Evolutionary conservation across 768 basidiomycete species (phyloP).

Genomic region (Hypholoma sublateritium): DNA sequence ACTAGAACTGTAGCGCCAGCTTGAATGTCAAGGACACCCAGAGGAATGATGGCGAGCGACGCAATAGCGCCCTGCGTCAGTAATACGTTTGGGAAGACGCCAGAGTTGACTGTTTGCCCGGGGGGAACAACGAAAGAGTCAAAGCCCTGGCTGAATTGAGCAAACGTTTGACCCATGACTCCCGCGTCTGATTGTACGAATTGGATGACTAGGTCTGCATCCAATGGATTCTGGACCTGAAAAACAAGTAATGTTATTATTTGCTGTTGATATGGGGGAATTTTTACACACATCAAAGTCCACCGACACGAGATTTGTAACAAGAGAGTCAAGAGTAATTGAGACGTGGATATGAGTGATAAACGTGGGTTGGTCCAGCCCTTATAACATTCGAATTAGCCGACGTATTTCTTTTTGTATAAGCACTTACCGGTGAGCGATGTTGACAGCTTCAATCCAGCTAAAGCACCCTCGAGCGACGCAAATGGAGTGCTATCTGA

Average conservation of each 20-base stretch:
- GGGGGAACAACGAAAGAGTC: conserved; percentile 55
- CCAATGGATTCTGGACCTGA: conserved; percentile 55
- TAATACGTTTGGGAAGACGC: conserved; percentile 54
- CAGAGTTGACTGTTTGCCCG: conserved; percentile 60
- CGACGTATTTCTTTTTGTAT: neutral
- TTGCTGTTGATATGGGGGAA: neutral
- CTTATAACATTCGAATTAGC: conserved; percentile 20
- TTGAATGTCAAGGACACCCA: conserved; percentile 52
- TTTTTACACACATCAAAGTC: conserved; percentile 52
- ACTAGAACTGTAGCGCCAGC: conserved; percentile 47
- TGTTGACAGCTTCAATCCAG: conserved; percentile 50
- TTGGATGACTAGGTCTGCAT: conserved; percentile 54
- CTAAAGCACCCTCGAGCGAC: conserved; percentile 55
- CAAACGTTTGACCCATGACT: conserved; percentile 52
- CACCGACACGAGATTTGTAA: conserved; percentile 49
- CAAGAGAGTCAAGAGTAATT: conserved; percentile 49
- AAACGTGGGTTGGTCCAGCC: conserved; percentile 52
- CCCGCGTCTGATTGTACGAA: conserved; percentile 57
- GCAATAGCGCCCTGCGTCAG: conserved; percentile 57
- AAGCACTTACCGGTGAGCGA: conserved; percentile 43
- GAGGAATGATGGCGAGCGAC: conserved; percentile 58
- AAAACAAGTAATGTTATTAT: neutral
- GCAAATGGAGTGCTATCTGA: conserved; percentile 57
- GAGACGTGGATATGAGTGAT: conserved; percentile 56
- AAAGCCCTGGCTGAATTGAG: conserved; percentile 58